A percentile compares a stretch with the other conserved stretches of the same genome.
Evolutionary conservation across 768 basidiomycete species (phyloP).

Genomic region (Mycena indigotica): DNA sequence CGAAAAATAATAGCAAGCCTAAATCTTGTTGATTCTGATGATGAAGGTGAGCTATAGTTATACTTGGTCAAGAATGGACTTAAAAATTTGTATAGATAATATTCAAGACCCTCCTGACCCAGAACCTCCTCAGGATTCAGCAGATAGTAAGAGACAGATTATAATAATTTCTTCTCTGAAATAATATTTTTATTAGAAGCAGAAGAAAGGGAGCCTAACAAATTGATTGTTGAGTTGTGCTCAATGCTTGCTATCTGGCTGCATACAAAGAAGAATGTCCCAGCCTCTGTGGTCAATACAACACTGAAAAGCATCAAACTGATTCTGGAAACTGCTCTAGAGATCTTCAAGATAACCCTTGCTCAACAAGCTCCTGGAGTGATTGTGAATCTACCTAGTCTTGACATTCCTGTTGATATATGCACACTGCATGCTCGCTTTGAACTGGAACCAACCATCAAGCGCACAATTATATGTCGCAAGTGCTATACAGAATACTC

Average conservation of each 20-base stretch:
- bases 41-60: not conserved
- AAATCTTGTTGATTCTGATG: not conserved
- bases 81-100: too few species aligned
- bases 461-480: too few species aligned
- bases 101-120: too few species aligned
- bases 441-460: too few species aligned
- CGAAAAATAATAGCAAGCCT: not conserved
- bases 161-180: too few species aligned
- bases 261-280: not conserved
- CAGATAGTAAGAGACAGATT: too few species aligned
- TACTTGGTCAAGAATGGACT: not conserved
- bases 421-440: constrained; percentile 8
- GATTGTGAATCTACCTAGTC: not conserved
- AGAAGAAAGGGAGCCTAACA: not conserved
- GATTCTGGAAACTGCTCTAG: too few species aligned
- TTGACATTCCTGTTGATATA: constrained; percentile 8
- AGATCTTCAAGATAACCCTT: not conserved
- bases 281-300: not conserved
- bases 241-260: not conserved
- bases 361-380: not conserved
- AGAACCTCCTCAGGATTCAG: too few species aligned
- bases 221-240: too few species aligned
- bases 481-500: too few species aligned
- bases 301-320: not conserved
- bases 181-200: not conserved